Evolutionary conservation across 805 yeast species (phyloP).

Genomic region (Scheffersomyces amazonensis): DNA sequence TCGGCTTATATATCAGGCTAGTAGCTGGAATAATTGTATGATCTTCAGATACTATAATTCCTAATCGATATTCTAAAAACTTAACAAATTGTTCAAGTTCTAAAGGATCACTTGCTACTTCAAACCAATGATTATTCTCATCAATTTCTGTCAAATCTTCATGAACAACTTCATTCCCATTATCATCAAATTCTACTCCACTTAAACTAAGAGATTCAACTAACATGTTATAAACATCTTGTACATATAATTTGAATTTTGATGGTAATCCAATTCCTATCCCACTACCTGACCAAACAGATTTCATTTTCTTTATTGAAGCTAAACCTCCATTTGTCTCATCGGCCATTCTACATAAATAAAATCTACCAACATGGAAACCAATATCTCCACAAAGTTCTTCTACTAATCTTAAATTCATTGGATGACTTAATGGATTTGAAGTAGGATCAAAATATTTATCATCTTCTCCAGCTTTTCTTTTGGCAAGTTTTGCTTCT

Average conservation of each 20-base stretch:
- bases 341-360: slow-evolving; percentile 34
- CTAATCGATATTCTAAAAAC: slow-evolving; percentile 20
- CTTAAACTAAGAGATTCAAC: slow-evolving; percentile 20
- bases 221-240: slow-evolving; percentile 35
- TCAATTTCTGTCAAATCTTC: slow-evolving; percentile 1
- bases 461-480: slow-evolving; percentile 18
- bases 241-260: slow-evolving; percentile 38
- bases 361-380: slow-evolving; percentile 37
- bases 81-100: slow-evolving; percentile 27
- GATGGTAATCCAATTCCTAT: slow-evolving; percentile 15
- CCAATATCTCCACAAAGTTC: slow-evolving; percentile 39
- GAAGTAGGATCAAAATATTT: slow-evolving; percentile 38
- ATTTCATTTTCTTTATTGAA: slow-evolving; percentile 31
- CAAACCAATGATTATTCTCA: slow-evolving; percentile 24
- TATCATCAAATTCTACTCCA: slow-evolving; percentile 33
- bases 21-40: slow-evolving; percentile 5
- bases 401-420: slow-evolving; percentile 33
- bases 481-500: slow-evolving; percentile 26
- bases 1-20: slow-evolving; percentile 3
- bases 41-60: slow-evolving; percentile 4
- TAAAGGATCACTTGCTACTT: slow-evolving; percentile 29
- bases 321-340: slow-evolving; percentile 33
- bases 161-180: slow-evolving; percentile 27
- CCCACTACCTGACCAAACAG: slow-evolving; percentile 13
- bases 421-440: slow-evolving; percentile 31